Evolutionary conservation across 345 rosid genomes (phyloP), one percentile per base, ranked within the genome.

Genomic region (Moringa oleifera): DNA sequence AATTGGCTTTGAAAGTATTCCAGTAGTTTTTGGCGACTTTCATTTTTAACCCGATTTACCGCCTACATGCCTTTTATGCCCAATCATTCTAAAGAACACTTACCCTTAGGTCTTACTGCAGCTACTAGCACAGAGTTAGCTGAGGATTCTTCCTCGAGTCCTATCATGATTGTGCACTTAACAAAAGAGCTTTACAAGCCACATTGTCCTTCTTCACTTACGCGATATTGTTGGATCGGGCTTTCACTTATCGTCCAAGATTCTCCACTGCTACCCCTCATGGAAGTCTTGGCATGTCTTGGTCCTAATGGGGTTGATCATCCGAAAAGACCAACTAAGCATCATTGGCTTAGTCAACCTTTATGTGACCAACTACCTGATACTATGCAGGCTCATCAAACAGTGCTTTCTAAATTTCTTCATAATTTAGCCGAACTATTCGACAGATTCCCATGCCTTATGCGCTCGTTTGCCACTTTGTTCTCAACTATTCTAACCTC

Each of bases 1-100:
- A 66, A 66, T 66, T 66, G 69, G 57, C 25, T 58, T 58, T 25
- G 0, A 66, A 25, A 66, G 51, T 22, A 66, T 47, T 66, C 56
- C 25, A 0, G 20, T 61, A 54, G 0, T 22, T 31, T 23, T 55
- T 23, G 58, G 58, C 17, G 5, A 55, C 33, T 55, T 55, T 55
- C 58, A 55, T 31, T 55, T 55, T 55, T 31, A 21, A 55, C 36
- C 58, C 20, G 25, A 55, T 55, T 55, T 31, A 55, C 36, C 36
- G 58, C 28, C 58, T 55, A 55, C 47, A 16, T 41, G n/a, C n/a
- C n/a, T n/a, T n/a, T n/a, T n/a, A n/a, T n/a, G n/a, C n/a, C n/a
- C n/a, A n/a, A n/a, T n/a, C 47, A 41, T 41, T 41, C 47, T 41
- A 16, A 41, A 41, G 47, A 41, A 41, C 47, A 41, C 47, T 41